A percentile compares a stretch with the other conserved stretches of the same genome.
These are phyloP conservation scores for Xylariaceae sp. DNA, from an alignment of 2,329 filamentous ascomycete genomes.

Conservation along the genomic window DNA sequence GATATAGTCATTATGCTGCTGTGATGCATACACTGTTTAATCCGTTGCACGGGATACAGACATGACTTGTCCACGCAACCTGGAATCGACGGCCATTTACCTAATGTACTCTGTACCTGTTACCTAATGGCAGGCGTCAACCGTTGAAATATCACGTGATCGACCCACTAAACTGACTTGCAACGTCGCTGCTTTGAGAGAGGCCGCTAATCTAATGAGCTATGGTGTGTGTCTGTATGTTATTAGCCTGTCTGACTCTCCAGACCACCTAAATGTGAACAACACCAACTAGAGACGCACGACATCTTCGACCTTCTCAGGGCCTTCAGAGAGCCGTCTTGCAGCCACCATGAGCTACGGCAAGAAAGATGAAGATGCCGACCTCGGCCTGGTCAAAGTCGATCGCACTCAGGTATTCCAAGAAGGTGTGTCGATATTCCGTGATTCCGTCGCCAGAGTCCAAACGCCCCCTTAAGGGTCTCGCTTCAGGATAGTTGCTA, in stretches of 20 bases:
- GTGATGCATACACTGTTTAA: not conserved
- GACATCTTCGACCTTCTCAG: conserved; percentile 29
- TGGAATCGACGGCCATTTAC: not conserved
- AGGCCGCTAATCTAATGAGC: conserved; percentile 17
- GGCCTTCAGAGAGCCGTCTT: conserved; percentile 23
- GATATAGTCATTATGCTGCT: not conserved
- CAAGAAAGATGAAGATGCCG: conserved; percentile 98
- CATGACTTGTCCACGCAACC: not conserved
- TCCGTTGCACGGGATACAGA: not conserved
- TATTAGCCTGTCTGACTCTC: conserved; percentile 21
- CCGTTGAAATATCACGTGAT: conserved; percentile 13
- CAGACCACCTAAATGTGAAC: conserved; percentile 23
- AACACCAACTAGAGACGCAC: conserved; percentile 20
- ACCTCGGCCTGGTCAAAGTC: conserved; percentile 89
- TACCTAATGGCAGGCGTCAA: conserved; percentile 17
- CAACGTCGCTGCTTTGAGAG: conserved; percentile 29
- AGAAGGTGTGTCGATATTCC: conserved; percentile 63
- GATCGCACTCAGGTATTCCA: conserved; percentile 98
- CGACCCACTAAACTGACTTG: conserved; percentile 19
- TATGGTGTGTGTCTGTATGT: conserved; percentile 8
- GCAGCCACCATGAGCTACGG: conserved; percentile 78
- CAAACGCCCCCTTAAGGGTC: not conserved
- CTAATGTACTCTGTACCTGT: not conserved
- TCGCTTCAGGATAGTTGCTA: conserved; percentile 3
- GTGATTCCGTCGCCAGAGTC: conserved; percentile 13